Conservation (phyloP, 2,329 filamentous ascomycete genomes). For the Talaromyces sp. region DNA sequence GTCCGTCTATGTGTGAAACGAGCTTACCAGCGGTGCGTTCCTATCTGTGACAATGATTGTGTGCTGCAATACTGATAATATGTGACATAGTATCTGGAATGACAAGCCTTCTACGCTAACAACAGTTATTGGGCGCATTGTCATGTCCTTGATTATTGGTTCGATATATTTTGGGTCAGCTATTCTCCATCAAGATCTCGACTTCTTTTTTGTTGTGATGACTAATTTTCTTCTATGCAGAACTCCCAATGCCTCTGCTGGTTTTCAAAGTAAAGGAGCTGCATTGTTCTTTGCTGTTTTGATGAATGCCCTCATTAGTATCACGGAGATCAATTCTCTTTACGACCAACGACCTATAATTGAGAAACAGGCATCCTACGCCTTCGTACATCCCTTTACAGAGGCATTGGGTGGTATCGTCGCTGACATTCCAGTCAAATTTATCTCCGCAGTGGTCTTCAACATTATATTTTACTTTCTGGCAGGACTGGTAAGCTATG, state of each 20-base stretch:
- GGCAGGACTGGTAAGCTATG: slow-evolving; percentile 64
- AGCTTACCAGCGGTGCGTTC: slow-evolving; percentile 65
- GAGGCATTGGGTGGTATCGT: slow-evolving; percentile 86
- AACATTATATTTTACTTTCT: slow-evolving; percentile 86
- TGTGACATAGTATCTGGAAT: slow-evolving; percentile 62
- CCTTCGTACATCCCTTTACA: slow-evolving; percentile 85
- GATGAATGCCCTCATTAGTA: slow-evolving; percentile 62
- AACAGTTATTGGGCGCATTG: slow-evolving; percentile 66
- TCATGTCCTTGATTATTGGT: slow-evolving; percentile 76
- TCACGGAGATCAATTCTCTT: slow-evolving; percentile 78
- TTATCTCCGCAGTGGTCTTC: slow-evolving; percentile 72
- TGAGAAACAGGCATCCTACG: slow-evolving; percentile 86
- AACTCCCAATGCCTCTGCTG: slow-evolving; percentile 65
- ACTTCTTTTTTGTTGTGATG: too few species aligned
- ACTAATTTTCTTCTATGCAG: slow-evolving; percentile 59
- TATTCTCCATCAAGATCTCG: background rate
- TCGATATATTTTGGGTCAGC: slow-evolving; percentile 50
- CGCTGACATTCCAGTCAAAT: slow-evolving; percentile 82
- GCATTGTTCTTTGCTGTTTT: slow-evolving; percentile 85
- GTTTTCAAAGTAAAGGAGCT: slow-evolving; percentile 77
- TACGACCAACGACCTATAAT: slow-evolving; percentile 91
- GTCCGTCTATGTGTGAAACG: slow-evolving; percentile 78
- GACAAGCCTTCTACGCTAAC: slow-evolving; percentile 76
- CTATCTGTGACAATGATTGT: background rate
- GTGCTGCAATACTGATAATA: slow-evolving; percentile 15